Conservation (phyloP, 805 yeast genomes). For the Wickerhamomyces rabaulensis region DNA sequence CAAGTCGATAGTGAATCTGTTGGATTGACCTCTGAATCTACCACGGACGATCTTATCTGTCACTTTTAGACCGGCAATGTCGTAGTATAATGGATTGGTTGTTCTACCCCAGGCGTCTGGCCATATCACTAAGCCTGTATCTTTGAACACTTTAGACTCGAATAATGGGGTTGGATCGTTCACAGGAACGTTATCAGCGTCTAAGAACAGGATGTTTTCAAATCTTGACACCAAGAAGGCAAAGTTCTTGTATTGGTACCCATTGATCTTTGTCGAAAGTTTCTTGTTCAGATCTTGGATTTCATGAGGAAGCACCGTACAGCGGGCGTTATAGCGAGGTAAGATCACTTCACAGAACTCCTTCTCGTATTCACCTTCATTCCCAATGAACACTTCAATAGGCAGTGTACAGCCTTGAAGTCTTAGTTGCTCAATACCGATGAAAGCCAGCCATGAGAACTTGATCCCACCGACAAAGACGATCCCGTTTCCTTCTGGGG, state of each 20-base stretch:
- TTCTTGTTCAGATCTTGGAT: conserved; percentile 45
- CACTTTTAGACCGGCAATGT: conserved; percentile 40
- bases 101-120: conserved; percentile 72
- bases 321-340: conserved; percentile 56
- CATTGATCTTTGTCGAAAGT: conserved; percentile 42
- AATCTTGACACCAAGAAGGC: conserved; percentile 67
- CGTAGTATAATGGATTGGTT: conserved; percentile 54
- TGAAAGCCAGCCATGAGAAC: conserved; percentile 63
- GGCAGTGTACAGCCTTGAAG: conserved; percentile 61
- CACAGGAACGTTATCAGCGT: conserved; percentile 70
- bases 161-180: conserved; percentile 50
- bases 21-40: conserved; percentile 24
- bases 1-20: conserved; percentile 6
- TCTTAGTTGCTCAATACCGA: conserved; percentile 57
- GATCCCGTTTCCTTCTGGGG: conserved; percentile 42
- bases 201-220: conserved; percentile 63
- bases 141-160: conserved; percentile 34
- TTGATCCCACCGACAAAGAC: conserved; percentile 75
- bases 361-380: conserved; percentile 58
- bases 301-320: conserved; percentile 57
- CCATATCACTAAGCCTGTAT: conserved; percentile 50
- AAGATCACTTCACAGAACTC: conserved; percentile 56
- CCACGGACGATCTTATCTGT: conserved; percentile 32
- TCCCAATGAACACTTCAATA: conserved; percentile 66
- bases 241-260: conserved; percentile 61